Percentiles rank a stretch among this genome's conserved stretches.
phyloP scores from a whole-genome alignment of 345 rosid species.

The Citrus inodora region DNA sequence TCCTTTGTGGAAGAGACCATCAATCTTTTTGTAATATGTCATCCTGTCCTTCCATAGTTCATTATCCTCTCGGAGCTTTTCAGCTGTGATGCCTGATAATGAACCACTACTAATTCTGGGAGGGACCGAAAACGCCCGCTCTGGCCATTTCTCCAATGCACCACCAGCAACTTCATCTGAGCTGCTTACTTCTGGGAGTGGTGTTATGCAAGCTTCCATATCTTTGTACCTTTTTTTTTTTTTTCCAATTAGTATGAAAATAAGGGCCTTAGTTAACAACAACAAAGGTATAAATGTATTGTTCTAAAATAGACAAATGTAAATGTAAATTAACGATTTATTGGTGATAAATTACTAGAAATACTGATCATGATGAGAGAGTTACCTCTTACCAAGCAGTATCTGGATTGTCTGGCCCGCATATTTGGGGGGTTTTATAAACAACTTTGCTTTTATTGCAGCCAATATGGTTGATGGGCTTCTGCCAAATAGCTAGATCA shows the following conservation, averaged over 20 bases:
- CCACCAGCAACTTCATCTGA: slow-evolving; percentile 83
- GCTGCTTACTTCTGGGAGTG: slow-evolving; percentile 65
- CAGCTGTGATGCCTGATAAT: slow-evolving; percentile 56
- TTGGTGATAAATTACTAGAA: too few relatives aligned
- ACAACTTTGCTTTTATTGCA: slow-evolving; percentile 48
- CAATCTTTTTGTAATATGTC: slow-evolving; percentile 54
- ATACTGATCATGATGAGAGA: not conserved
- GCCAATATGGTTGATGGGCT: slow-evolving; percentile 83
- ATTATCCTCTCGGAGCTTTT: slow-evolving; percentile 68
- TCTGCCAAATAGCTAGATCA: slow-evolving; percentile 76
- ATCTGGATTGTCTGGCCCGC: slow-evolving; percentile 69
- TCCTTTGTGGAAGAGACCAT: slow-evolving; percentile 54
- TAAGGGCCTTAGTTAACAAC: not conserved
- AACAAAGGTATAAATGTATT: not conserved
- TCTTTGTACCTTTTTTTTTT: slow-evolving; percentile 47
- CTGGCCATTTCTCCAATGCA: slow-evolving; percentile 81
- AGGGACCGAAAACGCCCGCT: slow-evolving; percentile 70
- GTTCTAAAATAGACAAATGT: too few relatives aligned
- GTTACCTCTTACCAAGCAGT: slow-evolving; percentile 54
- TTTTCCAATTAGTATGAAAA: too few relatives aligned
- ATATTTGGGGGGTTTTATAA: slow-evolving; percentile 55
- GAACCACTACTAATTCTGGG: slow-evolving; percentile 76
- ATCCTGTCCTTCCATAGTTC: slow-evolving; percentile 78
- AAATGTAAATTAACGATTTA: too few relatives aligned
- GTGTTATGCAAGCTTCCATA: slow-evolving; percentile 80